phyloP scores from a whole-genome alignment of 2,329 filamentous ascomycete genomes.

The Rhexocercosporidium sp. region DNA sequence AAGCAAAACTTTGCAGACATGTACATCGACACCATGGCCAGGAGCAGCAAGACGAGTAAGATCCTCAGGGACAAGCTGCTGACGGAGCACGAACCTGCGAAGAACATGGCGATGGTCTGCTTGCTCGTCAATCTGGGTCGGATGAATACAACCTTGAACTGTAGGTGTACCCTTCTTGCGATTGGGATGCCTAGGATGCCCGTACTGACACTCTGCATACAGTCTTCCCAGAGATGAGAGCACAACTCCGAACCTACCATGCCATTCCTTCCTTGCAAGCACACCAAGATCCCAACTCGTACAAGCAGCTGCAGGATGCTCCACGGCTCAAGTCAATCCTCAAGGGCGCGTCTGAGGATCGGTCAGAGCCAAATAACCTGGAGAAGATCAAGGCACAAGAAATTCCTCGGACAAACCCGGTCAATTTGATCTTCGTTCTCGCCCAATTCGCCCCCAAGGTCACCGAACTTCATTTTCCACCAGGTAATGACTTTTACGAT shows the following conservation, averaged over 20 bases:
- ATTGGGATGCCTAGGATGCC: conserved; percentile 2
- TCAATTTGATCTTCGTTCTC: conserved; percentile 95
- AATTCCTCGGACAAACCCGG: conserved; percentile 88
- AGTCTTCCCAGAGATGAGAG: conserved; percentile 99
- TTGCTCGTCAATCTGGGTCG: conserved; percentile 94
- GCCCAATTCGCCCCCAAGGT: conserved; percentile 89
- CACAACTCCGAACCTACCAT: conserved; percentile 95
- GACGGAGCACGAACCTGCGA: conserved; percentile 87
- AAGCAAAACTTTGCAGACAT: conserved; percentile 89
- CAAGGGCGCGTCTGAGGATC: conserved; percentile 93
- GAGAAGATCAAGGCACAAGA: conserved; percentile 77
- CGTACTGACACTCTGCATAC: conserved; percentile 48
- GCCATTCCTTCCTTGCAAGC: conserved; percentile 96
- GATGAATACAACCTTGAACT: conserved; percentile 99
- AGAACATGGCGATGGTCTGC: conserved; percentile 99
- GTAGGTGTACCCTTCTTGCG: conserved; percentile 55
- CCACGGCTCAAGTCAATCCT: conserved; percentile 95
- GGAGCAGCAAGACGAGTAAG: conserved; percentile 99
- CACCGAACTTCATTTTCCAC: conserved; percentile 89
- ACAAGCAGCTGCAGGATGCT: conserved; percentile 97
- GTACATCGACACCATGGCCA: conserved; percentile 98
- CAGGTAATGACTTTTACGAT: conserved; percentile 90
- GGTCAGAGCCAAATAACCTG: conserved; percentile 81
- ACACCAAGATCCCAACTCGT: conserved; percentile 91
- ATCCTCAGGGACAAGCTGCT: conserved; percentile 96